Evolutionary conservation across 768 basidiomycete genomes (phyloP).

Genomic region (Termitomyces heimii): DNA sequence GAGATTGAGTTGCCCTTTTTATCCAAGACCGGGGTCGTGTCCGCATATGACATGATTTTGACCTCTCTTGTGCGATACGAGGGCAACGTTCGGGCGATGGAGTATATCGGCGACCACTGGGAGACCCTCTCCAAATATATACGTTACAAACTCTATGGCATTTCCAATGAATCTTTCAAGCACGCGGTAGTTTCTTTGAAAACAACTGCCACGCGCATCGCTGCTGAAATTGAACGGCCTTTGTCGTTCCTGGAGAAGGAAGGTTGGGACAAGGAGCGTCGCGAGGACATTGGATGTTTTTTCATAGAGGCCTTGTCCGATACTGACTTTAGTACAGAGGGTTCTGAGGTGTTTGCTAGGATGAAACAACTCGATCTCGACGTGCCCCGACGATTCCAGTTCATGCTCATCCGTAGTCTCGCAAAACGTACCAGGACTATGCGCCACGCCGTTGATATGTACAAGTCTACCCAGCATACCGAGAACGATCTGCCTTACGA

Average conservation of each 20-base stretch:
- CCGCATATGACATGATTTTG: conserved; percentile 32
- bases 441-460: conserved; percentile 16
- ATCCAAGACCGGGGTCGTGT: conserved; percentile 16
- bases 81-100: conserved; percentile 26
- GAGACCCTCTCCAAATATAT: conserved; percentile 20
- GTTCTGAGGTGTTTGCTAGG: conserved; percentile 29
- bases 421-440: conserved; percentile 23
- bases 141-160: neutral
- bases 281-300: conserved; percentile 28
- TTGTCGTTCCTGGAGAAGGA: conserved; percentile 18
- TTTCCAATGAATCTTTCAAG: neutral
- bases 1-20: conserved; percentile 13
- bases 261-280: conserved; percentile 20
- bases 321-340: conserved; percentile 26
- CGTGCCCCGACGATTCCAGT: conserved; percentile 21
- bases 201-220: conserved; percentile 7
- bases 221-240: conserved; percentile 27
- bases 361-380: conserved; percentile 31
- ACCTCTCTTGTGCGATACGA: conserved; percentile 26
- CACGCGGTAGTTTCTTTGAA: conserved; percentile 9
- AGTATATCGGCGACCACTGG: conserved; percentile 36
- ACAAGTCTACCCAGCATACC: neutral
- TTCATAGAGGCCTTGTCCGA: conserved; percentile 35
- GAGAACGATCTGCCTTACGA: conserved; percentile 13
- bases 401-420: conserved; percentile 36